A percentile compares a stretch with the other conserved stretches of the same genome.
phyloP scores from a whole-genome alignment of 2,329 filamentous ascomycete species.

The Lachnellula subtilissima region DNA sequence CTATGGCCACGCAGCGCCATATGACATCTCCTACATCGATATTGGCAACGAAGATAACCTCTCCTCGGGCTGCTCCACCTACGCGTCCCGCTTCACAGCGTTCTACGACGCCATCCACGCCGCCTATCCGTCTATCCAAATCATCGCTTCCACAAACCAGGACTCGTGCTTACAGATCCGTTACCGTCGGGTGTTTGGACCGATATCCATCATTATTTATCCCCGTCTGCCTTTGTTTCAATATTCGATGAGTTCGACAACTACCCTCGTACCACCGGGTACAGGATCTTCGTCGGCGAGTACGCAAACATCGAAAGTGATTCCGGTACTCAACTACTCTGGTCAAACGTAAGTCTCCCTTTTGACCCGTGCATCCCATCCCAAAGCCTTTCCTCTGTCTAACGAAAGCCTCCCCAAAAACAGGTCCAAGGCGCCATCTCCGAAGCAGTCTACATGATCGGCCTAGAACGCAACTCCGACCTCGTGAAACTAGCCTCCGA shows the following conservation, averaged over 20 bases:
- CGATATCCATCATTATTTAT: conserved; percentile 19
- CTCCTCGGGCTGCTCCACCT: conserved; percentile 25
- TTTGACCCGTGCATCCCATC: not conserved
- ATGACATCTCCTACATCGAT: conserved; percentile 44
- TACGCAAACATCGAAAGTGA: conserved; percentile 9
- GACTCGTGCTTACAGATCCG: conserved; percentile 7
- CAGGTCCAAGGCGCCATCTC: conserved; percentile 9
- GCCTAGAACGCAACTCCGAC: conserved; percentile 17
- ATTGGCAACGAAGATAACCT: conserved; percentile 37
- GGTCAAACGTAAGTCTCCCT: not conserved
- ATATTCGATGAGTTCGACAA: conserved; percentile 18
- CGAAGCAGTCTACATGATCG: conserved; percentile 17
- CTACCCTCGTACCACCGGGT: conserved; percentile 3
- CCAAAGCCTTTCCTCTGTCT: no score
- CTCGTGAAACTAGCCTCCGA: conserved; percentile 16
- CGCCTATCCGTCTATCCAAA: conserved; percentile 37
- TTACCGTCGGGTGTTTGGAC: conserved; percentile 11
- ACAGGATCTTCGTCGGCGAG: conserved; percentile 14
- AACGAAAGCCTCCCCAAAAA: not conserved
- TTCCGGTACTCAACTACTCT: not conserved
- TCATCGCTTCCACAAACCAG: not conserved
- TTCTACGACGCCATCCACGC: conserved; percentile 43
- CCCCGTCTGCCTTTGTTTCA: conserved; percentile 13
- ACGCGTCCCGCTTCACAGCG: conserved; percentile 38
- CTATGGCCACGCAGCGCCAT: conserved; percentile 45